Evolutionary conservation across 768 basidiomycete genomes (phyloP), one percentile per base, ranked within the genome.

Genomic region (Lactifluus pinguis): DNA sequence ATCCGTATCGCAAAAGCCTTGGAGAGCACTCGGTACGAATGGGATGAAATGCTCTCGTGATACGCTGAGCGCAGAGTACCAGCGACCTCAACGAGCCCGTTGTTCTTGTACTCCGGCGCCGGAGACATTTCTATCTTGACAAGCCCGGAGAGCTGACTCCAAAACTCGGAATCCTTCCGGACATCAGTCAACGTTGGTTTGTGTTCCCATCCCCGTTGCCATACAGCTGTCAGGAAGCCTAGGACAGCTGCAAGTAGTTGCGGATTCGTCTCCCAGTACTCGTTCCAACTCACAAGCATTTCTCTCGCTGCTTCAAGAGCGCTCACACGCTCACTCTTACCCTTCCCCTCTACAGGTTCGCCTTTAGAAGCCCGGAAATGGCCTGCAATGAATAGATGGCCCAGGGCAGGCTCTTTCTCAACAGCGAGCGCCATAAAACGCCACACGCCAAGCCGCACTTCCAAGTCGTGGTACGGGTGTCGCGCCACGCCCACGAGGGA

Each of bases 361-460:
- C 78, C 80, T 56, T 72, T 65, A 2, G 82, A 80, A 4, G 78
- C 72, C 52, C 79, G 79, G 65, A 90, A 86, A 45, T 82, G 80
- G 3, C 92, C 92, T 0, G 83, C 79, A 36, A 94, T 85, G 60
- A 94, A 85, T 30, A 97, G 76, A 56, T 83, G 79, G 2, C 88
- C 85, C 5, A 95, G 76, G 0, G 94, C 92, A 0, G 95, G 92
- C 69, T 94, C 92, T 62, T 86, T 87, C 66, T 90, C 85, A 14
- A 95, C 83, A 1, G 89, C 86, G 17, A 90, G 77, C 0, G 88
- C 75, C 42, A 95, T 84, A 64, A 95, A 87, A 63, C 80, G 81
- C 94, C 95, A 98, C 6, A 90, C 83, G 0, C 87, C 81, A 53
- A 80, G 85, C 19, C 88, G 84, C 36, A 91, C 77, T 8, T 78